phyloP scores from a whole-genome alignment of 257 asterid genomes.

The Rauvolfia tetraphylla region DNA sequence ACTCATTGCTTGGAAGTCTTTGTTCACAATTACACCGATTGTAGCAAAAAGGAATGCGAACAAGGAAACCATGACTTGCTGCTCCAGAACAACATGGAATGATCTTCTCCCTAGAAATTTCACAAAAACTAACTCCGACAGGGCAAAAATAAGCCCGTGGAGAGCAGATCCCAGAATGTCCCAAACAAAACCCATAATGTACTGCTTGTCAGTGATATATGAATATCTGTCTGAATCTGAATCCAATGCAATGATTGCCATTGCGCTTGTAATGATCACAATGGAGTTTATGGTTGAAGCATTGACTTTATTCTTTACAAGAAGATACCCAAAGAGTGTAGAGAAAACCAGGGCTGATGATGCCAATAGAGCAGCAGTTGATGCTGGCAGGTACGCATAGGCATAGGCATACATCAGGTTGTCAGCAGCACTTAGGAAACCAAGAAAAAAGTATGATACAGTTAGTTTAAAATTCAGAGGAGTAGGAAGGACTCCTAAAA shows the following conservation, averaged over 20 bases:
- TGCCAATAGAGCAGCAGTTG: constrained; percentile 85
- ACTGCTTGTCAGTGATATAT: constrained; percentile 41
- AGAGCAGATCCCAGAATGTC: constrained; percentile 74
- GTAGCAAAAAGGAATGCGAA: constrained; percentile 71
- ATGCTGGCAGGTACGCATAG: constrained; percentile 85
- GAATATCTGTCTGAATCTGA: constrained; percentile 69
- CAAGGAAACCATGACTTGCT: constrained; percentile 85
- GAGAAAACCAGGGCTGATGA: constrained; percentile 71
- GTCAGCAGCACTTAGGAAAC: constrained; percentile 77
- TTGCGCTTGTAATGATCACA: constrained; percentile 70
- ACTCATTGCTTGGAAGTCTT: constrained; percentile 55
- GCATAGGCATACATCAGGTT: constrained; percentile 94
- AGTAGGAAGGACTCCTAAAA: constrained; percentile 53
- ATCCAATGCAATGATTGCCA: constrained; percentile 80
- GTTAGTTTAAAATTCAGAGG: constrained; percentile 54
- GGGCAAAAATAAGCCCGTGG: constrained; percentile 89
- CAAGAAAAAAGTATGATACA: constrained; percentile 51
- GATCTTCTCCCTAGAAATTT: constrained; percentile 66
- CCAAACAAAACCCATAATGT: constrained; percentile 66
- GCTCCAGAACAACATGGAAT: constrained; percentile 83
- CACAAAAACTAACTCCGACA: constrained; percentile 65
- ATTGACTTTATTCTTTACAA: constrained; percentile 75
- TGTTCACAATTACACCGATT: constrained; percentile 52
- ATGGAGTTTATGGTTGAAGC: constrained; percentile 57
- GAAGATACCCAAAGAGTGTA: constrained; percentile 65